Percentiles rank a stretch among this genome's conserved stretches.
Evolutionary conservation across 768 basidiomycete genomes (phyloP).

Genomic region (Trichaptum fuscoviolaceum): DNA sequence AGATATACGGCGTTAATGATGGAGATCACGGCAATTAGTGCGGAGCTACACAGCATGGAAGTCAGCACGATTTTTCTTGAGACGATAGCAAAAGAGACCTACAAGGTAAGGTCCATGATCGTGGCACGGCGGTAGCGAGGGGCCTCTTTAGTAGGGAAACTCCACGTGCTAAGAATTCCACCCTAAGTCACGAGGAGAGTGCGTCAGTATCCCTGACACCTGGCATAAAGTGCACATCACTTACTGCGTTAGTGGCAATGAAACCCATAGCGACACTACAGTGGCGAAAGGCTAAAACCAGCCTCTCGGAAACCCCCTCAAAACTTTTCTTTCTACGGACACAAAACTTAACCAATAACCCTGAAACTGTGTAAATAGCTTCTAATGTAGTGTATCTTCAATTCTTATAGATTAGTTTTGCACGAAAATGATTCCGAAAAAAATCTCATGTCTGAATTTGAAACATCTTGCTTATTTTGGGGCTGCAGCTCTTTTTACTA

Average conservation of each 20-base stretch:
- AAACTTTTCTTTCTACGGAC: too few relatives aligned
- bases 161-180: conserved; percentile 58
- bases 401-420: too few relatives aligned
- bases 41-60: not conserved
- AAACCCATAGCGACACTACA: conserved; percentile 52
- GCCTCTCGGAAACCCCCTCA: too few relatives aligned
- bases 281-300: too few relatives aligned
- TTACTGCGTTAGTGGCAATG: conserved; percentile 45
- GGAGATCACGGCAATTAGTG: conserved; percentile 29
- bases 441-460: too few relatives aligned
- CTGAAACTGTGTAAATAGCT: too few relatives aligned
- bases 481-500: too few relatives aligned
- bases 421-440: too few relatives aligned
- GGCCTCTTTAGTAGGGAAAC: conserved; percentile 44
- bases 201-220: not conserved
- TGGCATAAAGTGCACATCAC: not conserved
- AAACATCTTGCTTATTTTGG: too few relatives aligned
- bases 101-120: conserved; percentile 28
- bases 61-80: conserved; percentile 3
- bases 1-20: conserved; percentile 37
- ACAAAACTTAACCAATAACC: too few relatives aligned
- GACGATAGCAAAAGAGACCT: conserved; percentile 19
- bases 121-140: conserved; percentile 48
- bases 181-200: conserved; percentile 21
- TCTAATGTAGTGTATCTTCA: too few relatives aligned